Base-by-base conservation (phyloP, 768 basidiomycete genomes). In the Dendrothele bispora region DNA sequence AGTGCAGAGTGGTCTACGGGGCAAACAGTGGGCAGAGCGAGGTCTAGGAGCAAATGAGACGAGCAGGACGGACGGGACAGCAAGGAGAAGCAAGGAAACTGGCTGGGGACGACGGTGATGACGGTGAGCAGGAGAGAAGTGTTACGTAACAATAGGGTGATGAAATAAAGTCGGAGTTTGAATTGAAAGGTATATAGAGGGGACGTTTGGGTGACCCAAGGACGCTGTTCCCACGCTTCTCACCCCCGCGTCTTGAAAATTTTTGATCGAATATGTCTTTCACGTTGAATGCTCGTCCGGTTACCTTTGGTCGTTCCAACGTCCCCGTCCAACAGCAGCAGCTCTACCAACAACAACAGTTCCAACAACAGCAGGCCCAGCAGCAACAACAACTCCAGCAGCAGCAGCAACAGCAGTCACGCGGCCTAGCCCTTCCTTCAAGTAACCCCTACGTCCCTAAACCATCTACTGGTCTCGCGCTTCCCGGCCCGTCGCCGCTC, bases 361-460 rank as follows among this genome's bases (percentile, higher is more conserved):
- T 44, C 12, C 48, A 46, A 14, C 57, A 55, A 29, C 53, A 54
- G 26, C 51, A 48, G 39, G 37, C 35, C 12, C 45, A 39, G 4
- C 54, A 50, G 30, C 55, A 51, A 22, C 56, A 56, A 29, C 39
- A 30, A 14, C 49, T 50, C 22, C 55, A 54, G 47, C 61, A 47
- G n/a, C 51, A 46, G 25, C 46, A 51, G 38, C 52, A 50, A 18
- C 47, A 51, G n/a, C 50, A 49, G 44, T 49, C 45, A 10, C 66
- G 75, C 57, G 70, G 73, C 15, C 69, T 82, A 37, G 82, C 84
- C 6, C 70, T 88, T 1, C 86, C 87, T 1, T 70, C 79, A 18
- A 77, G 80, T 6, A 78, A 71, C 48, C 68, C 79, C 0, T 80
- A 80, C 50, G 67, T 70, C 62, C 10, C 65, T 58, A 50, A 61